Conservation (phyloP, 2,329 filamentous ascomycete species). For the Beauveria sp. region DNA sequence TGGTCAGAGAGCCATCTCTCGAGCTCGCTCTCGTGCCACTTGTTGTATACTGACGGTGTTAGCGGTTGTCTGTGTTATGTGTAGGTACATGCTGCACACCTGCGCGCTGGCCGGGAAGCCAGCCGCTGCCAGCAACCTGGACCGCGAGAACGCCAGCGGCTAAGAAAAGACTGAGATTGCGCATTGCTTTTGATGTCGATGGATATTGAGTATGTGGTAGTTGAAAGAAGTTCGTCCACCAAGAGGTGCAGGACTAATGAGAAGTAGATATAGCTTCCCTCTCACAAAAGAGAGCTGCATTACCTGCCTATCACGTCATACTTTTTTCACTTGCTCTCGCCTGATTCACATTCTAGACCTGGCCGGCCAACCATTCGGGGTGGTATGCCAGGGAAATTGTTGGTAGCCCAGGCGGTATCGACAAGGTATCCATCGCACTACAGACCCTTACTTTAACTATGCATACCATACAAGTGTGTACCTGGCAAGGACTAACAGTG, state of each 20-base stretch:
- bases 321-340: conserved; percentile 9
- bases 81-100: conserved; percentile 48
- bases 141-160: conserved; percentile 61
- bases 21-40: conserved; percentile 96
- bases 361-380: neutral
- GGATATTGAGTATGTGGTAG: neutral
- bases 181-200: conserved; percentile 52
- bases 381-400: neutral
- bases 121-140: conserved; percentile 64
- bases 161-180: conserved; percentile 62
- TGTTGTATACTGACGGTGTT: conserved; percentile 71
- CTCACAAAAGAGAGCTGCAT: neutral
- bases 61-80: neutral
- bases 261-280: neutral
- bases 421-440: neutral
- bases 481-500: neutral
- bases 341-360: conserved; percentile 5
- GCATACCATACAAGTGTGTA: neutral
- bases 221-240: neutral
- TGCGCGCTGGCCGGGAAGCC: conserved; percentile 69
- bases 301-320: conserved; percentile 10
- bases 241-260: neutral
- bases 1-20: conserved; percentile 95
- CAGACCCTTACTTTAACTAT: neutral
- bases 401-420: neutral